These are phyloP conservation scores for Ormosia emarginata DNA, from an alignment of 306 rosid species.

Conservation along the genomic window DNA sequence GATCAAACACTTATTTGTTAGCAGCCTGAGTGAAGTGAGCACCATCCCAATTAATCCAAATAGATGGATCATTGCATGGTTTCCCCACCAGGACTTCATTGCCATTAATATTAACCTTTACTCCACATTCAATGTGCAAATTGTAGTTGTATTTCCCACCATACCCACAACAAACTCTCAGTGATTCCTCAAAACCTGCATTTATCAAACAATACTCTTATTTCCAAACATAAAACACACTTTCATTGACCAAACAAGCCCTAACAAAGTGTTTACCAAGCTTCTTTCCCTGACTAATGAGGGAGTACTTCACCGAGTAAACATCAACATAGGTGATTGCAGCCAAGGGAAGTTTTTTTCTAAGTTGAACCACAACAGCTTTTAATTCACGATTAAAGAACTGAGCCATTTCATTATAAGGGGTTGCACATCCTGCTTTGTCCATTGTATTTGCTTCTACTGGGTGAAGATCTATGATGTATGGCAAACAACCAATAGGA, in stretches of 20 bases:
- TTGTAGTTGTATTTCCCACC: slow-evolving; percentile 79
- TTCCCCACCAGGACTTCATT: slow-evolving; percentile 49
- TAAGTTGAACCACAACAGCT: slow-evolving; percentile 36
- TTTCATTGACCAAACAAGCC: not conserved
- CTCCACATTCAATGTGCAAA: slow-evolving; percentile 53
- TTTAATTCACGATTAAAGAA: slow-evolving; percentile 50
- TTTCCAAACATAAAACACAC: not conserved
- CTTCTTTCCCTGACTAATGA: slow-evolving; percentile 51
- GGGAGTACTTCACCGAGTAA: slow-evolving; percentile 64
- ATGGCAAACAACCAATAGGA: slow-evolving; percentile 54
- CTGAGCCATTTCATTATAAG: slow-evolving; percentile 59
- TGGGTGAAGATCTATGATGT: slow-evolving; percentile 35
- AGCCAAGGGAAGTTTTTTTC: slow-evolving; percentile 57
- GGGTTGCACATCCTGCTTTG: slow-evolving; percentile 53
- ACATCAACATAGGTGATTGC: slow-evolving; percentile 78
- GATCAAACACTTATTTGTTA: slow-evolving; percentile 62
- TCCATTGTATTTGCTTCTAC: slow-evolving; percentile 26
- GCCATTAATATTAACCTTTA: slow-evolving; percentile 40
- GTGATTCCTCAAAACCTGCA: slow-evolving; percentile 65
- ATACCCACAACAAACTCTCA: slow-evolving; percentile 83
- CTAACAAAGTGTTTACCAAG: slow-evolving; percentile 36
- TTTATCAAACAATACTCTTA: not conserved
- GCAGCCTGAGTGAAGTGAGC: slow-evolving; percentile 74
- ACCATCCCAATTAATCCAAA: slow-evolving; percentile 71
- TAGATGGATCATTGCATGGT: slow-evolving; percentile 64